Evolutionary conservation across 306 rosid species (phyloP).

Genomic region (Quillaja saponaria): DNA sequence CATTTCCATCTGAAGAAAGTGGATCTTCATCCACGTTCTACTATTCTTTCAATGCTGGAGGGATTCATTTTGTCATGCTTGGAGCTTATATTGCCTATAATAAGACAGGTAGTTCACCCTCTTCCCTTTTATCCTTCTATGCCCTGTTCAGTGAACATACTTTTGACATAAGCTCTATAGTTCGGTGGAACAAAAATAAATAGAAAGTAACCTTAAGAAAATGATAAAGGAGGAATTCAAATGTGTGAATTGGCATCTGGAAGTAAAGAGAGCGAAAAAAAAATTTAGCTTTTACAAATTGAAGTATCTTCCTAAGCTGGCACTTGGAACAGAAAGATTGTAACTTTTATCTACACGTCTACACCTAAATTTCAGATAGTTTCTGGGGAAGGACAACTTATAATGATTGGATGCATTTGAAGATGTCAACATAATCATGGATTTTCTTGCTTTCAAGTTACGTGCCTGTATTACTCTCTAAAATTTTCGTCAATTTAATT

Average conservation of each 20-base stretch:
- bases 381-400: neutral
- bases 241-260: no score
- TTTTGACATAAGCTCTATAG: no score
- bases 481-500: neutral
- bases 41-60: constrained; percentile 86
- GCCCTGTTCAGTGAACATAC: no score
- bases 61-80: constrained; percentile 86
- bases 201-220: no score
- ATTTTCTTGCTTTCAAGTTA: constrained; percentile 6
- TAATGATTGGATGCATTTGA: neutral
- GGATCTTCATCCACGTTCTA: constrained; percentile 75
- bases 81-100: constrained; percentile 67
- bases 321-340: neutral
- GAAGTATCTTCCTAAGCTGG: no score
- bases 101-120: constrained; percentile 46
- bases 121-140: neutral
- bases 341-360: no score
- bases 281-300: no score
- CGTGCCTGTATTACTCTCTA: constrained; percentile 1
- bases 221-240: no score
- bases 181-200: no score
- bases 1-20: constrained; percentile 83
- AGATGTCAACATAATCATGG: neutral
- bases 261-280: no score
- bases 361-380: neutral